A percentile compares a stretch with the other conserved stretches of the same genome.
Evolutionary conservation across 345 rosid species (phyloP).

Genomic region (Eucalyptus regnans): DNA sequence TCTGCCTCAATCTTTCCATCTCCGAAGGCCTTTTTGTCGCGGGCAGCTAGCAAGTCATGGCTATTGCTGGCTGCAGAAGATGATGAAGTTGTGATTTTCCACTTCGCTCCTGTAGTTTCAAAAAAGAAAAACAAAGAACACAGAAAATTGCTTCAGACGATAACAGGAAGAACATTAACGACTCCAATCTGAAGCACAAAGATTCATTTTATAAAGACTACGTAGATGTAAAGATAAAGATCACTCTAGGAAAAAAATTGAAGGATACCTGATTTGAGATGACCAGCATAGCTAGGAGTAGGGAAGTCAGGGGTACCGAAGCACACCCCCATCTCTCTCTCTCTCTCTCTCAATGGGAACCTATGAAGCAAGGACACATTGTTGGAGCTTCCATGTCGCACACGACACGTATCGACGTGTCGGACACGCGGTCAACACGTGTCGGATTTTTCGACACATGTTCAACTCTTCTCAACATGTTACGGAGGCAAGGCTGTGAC

Average conservation of each 20-base stretch:
- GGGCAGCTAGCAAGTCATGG: background rate
- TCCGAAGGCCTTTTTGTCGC: background rate
- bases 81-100: background rate
- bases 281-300: background rate
- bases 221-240: background rate
- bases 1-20: background rate
- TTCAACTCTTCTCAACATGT: too few relatives aligned
- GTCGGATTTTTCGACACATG: too few relatives aligned
- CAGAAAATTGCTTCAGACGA: background rate
- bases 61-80: background rate
- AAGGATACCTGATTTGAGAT: background rate
- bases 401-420: rapidly evolving
- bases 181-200: background rate
- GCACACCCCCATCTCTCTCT: conserved; percentile 2
- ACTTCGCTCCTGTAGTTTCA: background rate
- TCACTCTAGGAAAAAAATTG: background rate
- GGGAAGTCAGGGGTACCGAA: background rate
- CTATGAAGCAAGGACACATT: too few relatives aligned
- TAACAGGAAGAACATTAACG: background rate
- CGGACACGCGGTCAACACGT: too few relatives aligned
- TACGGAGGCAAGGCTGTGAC: too few relatives aligned
- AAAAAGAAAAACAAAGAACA: background rate
- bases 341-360: background rate
- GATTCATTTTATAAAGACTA: background rate
- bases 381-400: too few relatives aligned